A percentile compares a stretch with the other conserved stretches of the same genome.
Conservation (phyloP, 441 rosid genomes). For the Adansonia gregorii region DNA sequence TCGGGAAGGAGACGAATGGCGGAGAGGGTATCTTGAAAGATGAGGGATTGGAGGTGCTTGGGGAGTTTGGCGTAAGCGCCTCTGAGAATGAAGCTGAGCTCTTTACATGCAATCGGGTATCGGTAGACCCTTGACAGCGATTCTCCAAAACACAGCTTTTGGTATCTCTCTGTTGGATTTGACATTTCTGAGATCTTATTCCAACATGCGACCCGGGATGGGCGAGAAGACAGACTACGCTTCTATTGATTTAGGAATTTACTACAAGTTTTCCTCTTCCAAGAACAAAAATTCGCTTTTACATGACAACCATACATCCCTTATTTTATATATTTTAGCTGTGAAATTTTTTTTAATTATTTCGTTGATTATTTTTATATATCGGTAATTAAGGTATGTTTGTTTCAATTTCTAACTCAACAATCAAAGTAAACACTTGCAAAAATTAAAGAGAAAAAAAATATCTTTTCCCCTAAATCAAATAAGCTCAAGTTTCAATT, state of each 20-base stretch:
- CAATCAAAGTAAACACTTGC: too few relatives aligned
- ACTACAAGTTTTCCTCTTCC: background rate
- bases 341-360: too few relatives aligned
- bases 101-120: constrained; percentile 73
- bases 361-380: too few relatives aligned
- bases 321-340: too few relatives aligned
- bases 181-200: constrained; percentile 39
- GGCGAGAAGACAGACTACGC: background rate
- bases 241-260: background rate
- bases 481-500: too few relatives aligned
- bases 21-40: constrained; percentile 66
- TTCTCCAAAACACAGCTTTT: constrained; percentile 49
- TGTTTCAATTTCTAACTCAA: too few relatives aligned
- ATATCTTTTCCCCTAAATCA: too few relatives aligned
- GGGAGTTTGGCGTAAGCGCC: constrained; percentile 57
- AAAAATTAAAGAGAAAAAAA: too few relatives aligned
- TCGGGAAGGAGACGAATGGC: constrained; percentile 78
- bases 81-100: constrained; percentile 61
- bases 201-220: background rate
- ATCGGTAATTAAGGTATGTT: too few relatives aligned
- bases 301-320: too few relatives aligned
- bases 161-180: constrained; percentile 53
- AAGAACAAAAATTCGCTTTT: too few relatives aligned
- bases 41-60: constrained; percentile 59
- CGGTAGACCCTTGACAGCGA: constrained; percentile 49